phyloP scores from a whole-genome alignment of 2,329 filamentous ascomycete genomes.

The Pleochaeta shiraiana region DNA sequence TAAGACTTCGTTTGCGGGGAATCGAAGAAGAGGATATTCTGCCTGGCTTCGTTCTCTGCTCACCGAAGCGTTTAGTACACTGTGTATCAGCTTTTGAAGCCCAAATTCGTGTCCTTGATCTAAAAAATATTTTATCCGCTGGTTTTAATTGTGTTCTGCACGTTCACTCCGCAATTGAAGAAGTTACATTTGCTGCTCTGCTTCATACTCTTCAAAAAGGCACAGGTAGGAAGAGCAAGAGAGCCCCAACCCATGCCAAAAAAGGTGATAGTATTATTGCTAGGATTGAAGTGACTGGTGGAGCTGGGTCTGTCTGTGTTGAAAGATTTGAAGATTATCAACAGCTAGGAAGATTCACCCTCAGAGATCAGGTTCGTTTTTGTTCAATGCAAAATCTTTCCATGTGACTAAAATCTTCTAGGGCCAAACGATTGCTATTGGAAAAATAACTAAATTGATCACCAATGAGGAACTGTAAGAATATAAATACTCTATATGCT shows the following conservation, averaged over 20 bases:
- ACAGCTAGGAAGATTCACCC: slow-evolving; percentile 77
- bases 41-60: slow-evolving; percentile 91
- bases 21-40: slow-evolving; percentile 95
- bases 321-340: slow-evolving; percentile 93
- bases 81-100: slow-evolving; percentile 81
- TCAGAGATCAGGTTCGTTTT: slow-evolving; percentile 53
- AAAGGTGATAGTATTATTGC: slow-evolving; percentile 72
- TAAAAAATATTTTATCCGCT: slow-evolving; percentile 82
- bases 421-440: slow-evolving; percentile 98
- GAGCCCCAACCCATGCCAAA: slow-evolving; percentile 77
- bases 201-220: slow-evolving; percentile 93
- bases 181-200: slow-evolving; percentile 75
- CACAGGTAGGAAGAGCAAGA: slow-evolving; percentile 82
- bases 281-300: slow-evolving; percentile 67
- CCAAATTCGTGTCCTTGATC: slow-evolving; percentile 83
- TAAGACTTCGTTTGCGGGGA: slow-evolving; percentile 76
- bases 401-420: slow-evolving; percentile 22
- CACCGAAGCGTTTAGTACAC: slow-evolving; percentile 80
- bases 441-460: slow-evolving; percentile 90
- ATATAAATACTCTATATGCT: no score
- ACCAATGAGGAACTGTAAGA: slow-evolving; percentile 22
- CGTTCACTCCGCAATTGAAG: slow-evolving; percentile 92
- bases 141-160: slow-evolving; percentile 98
- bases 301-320: slow-evolving; percentile 70
- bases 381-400: slow-evolving; percentile 9